Evolutionary conservation across 495 filamentous ascomycete genomes (phyloP).

Genomic region (Staphylotrichum tortipilum): DNA sequence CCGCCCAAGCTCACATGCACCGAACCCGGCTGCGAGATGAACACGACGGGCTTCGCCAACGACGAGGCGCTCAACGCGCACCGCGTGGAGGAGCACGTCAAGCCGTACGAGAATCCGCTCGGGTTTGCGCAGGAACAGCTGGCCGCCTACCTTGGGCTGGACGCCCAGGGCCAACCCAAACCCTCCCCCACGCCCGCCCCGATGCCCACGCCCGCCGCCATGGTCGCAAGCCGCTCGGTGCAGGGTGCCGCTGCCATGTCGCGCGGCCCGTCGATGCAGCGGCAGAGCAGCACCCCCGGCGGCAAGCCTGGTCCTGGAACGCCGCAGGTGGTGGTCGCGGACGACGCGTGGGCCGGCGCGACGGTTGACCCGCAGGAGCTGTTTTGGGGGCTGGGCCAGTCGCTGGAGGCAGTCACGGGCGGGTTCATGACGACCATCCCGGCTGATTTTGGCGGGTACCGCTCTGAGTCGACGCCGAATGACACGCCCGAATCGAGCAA

Average conservation of each 20-base stretch:
- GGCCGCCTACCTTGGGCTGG: constrained; percentile 35
- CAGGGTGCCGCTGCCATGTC: constrained; percentile 42
- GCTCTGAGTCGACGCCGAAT: constrained; percentile 42
- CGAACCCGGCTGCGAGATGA: constrained; percentile 38
- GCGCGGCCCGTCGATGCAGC: constrained; percentile 37
- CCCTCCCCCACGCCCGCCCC: constrained; percentile 9
- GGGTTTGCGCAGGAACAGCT: constrained; percentile 41
- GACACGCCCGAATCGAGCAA: constrained; percentile 49
- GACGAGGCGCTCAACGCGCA: constrained; percentile 46
- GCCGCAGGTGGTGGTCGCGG: constrained; percentile 9
- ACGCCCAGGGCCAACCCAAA: constrained; percentile 37
- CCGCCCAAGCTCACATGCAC: constrained; percentile 35
- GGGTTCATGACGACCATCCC: too few relatives aligned
- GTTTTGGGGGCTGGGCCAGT: constrained; percentile 22
- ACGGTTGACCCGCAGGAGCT: constrained; percentile 42
- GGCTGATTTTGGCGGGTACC: constrained; percentile 39
- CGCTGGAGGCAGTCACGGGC: constrained; percentile 20
- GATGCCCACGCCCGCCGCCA: constrained; percentile 19
- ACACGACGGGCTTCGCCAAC: constrained; percentile 41
- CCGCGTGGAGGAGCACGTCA: constrained; percentile 45
- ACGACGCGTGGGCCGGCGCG: constrained; percentile 30
- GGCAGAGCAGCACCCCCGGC: constrained; percentile 32
- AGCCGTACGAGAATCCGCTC: constrained; percentile 44
- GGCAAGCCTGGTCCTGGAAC: constrained; percentile 17
- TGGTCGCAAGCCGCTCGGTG: constrained; percentile 30